Percentiles rank a stretch among this genome's conserved stretches.
phyloP scores from a whole-genome alignment of 1,284 basidiomycete species.

The Ceratobasidium sp. region DNA sequence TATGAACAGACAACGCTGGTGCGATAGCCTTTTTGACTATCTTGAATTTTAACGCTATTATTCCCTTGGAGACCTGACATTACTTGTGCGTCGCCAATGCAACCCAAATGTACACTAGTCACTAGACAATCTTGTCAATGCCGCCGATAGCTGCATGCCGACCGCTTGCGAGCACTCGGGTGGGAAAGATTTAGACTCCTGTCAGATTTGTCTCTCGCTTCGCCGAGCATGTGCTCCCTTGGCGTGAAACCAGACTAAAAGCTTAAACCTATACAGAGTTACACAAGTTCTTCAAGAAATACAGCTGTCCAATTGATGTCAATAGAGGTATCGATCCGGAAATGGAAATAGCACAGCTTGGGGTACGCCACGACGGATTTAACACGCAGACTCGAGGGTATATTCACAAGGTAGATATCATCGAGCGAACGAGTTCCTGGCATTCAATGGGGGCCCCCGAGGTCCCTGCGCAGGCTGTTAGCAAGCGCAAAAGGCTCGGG shows the following conservation, averaged over 20 bases:
- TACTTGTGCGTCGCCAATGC: conserved; percentile 8
- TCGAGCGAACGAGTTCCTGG: conserved; percentile 18
- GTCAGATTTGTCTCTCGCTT: background rate
- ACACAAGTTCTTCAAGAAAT: conserved; percentile 28
- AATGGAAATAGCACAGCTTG: conserved; percentile 27
- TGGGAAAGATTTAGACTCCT: background rate
- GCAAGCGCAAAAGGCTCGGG: background rate
- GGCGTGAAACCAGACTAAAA: conserved; percentile 21
- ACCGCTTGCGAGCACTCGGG: background rate
- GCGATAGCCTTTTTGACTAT: conserved; percentile 2
- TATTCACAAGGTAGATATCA: conserved; percentile 14
- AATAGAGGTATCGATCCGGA: conserved; percentile 20
- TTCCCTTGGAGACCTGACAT: conserved; percentile 29
- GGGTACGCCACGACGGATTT: conserved; percentile 18
- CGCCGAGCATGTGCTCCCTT: background rate
- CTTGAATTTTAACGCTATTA: conserved; percentile 33
- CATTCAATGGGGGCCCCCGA: conserved; percentile 2
- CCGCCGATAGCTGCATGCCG: background rate
- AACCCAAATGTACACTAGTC: conserved; percentile 28
- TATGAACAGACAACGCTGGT: conserved; percentile 11
- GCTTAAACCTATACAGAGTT: background rate
- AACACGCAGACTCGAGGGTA: conserved; percentile 10
- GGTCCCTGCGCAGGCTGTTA: background rate
- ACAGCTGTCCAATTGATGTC: conserved; percentile 13
- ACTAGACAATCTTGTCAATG: conserved; percentile 16